Conservation (phyloP, 164 flowering plant genomes). For the Umbilicus rupestris region DNA sequence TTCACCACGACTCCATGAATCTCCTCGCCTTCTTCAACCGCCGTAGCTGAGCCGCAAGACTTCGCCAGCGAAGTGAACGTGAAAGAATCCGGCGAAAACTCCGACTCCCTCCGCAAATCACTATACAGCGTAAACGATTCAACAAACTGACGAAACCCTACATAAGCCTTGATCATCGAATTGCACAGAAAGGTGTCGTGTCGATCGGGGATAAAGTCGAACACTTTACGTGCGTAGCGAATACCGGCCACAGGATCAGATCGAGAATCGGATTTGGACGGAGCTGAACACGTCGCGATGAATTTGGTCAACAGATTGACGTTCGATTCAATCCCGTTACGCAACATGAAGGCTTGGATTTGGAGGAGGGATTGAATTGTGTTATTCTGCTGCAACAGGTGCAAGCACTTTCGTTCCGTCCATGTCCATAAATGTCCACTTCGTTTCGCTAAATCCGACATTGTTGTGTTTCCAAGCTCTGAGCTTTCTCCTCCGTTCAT, state of each 20-base stretch:
- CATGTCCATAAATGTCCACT: slow-evolving; percentile 29
- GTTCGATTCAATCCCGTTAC: slow-evolving; percentile 42
- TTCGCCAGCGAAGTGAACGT: slow-evolving; percentile 51
- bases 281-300: slow-evolving; percentile 33
- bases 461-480: background rate
- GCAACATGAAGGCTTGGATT: slow-evolving; percentile 68
- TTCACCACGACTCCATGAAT: slow-evolving; percentile 43
- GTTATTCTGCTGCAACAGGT: slow-evolving; percentile 36
- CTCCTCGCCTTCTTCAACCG: slow-evolving; percentile 35
- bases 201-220: slow-evolving; percentile 33
- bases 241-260: slow-evolving; percentile 20
- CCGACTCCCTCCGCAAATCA: slow-evolving; percentile 24
- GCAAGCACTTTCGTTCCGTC: slow-evolving; percentile 46
- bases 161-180: slow-evolving; percentile 55
- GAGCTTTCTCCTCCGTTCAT: background rate
- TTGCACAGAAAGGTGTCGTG: slow-evolving; percentile 56
- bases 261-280: background rate
- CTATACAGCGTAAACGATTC: slow-evolving; percentile 41
- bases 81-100: slow-evolving; percentile 41
- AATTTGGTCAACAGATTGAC: slow-evolving; percentile 53
- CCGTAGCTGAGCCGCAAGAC: slow-evolving; percentile 32
- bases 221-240: slow-evolving; percentile 47
- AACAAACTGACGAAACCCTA: slow-evolving; percentile 26
- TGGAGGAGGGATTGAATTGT: slow-evolving; percentile 37
- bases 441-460: background rate